Conservation (phyloP, 768 basidiomycete genomes). For the Leccinum incarnatum region DNA sequence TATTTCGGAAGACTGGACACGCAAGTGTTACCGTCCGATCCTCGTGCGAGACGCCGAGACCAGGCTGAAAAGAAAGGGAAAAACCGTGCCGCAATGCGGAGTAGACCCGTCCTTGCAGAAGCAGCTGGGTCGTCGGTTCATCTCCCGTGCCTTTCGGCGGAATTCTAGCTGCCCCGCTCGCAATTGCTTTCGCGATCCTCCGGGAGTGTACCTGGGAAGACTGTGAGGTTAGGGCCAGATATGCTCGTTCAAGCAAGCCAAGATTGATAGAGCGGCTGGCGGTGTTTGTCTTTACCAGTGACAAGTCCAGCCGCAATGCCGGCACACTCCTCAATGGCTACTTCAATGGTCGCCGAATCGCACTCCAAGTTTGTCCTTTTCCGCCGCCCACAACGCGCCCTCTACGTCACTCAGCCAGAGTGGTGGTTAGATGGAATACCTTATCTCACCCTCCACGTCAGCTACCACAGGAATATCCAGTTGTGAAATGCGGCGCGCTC, state of each 20-base stretch:
- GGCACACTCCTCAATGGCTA: not conserved
- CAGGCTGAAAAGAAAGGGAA: not conserved
- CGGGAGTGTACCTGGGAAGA: not conserved
- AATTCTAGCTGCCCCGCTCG: not conserved
- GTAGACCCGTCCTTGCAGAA: not conserved
- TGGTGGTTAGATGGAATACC: not conserved
- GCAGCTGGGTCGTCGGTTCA: not conserved
- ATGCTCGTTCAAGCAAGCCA: not conserved
- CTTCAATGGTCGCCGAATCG: not conserved
- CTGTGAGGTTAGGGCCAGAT: not conserved
- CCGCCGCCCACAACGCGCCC: not conserved
- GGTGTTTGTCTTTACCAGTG: constrained; percentile 15
- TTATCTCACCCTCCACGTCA: not conserved
- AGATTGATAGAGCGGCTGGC: not conserved
- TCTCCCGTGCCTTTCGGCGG: constrained; percentile 1
- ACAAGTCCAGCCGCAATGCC: constrained; percentile 4
- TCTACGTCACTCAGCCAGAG: not conserved
- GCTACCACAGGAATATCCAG: not conserved
- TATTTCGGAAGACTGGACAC: not conserved
- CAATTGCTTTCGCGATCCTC: not conserved
- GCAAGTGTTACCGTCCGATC: not conserved
- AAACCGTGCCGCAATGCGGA: not conserved
- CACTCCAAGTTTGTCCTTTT: not conserved
- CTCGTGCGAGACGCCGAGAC: constrained; percentile 1
- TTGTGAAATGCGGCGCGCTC: not conserved